phyloP scores from a whole-genome alignment of 441 rosid species.

The Jatropha podagrica region DNA sequence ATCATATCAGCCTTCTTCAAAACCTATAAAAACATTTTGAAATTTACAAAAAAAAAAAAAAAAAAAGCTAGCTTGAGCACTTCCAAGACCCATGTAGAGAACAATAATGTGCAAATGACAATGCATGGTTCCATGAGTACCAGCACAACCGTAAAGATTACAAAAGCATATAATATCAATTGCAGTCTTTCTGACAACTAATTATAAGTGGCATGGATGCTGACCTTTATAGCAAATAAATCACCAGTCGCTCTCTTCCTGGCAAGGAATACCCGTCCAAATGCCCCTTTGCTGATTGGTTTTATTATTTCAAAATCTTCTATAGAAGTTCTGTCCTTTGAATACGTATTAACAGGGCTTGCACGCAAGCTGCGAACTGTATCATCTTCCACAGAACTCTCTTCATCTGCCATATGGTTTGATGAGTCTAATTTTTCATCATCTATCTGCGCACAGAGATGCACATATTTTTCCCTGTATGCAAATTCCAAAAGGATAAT shows the following conservation, averaged over 20 bases:
- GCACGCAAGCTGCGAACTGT: slow-evolving; percentile 74
- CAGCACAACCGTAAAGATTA: background rate
- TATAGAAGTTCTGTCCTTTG: slow-evolving; percentile 88
- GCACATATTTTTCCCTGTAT: slow-evolving; percentile 81
- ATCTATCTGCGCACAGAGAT: slow-evolving; percentile 77
- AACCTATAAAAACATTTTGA: slow-evolving; percentile 53
- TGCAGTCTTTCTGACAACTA: slow-evolving; percentile 9
- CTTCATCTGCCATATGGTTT: slow-evolving; percentile 69
- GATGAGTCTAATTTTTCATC: slow-evolving; percentile 75
- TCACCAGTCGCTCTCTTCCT: slow-evolving; percentile 93
- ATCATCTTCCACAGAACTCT: slow-evolving; percentile 84
- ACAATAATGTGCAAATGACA: background rate
- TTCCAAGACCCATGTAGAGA: too few species aligned
- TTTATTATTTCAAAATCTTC: slow-evolving; percentile 98
- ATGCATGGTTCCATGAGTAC: background rate
- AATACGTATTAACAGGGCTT: slow-evolving; percentile 78
- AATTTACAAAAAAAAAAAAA: slow-evolving; percentile 11
- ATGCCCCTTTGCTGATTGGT: slow-evolving; percentile 98
- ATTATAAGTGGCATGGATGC: slow-evolving; percentile 21
- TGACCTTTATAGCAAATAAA: slow-evolving; percentile 93
- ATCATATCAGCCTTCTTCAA: slow-evolving; percentile 96
- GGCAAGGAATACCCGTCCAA: slow-evolving; percentile 93
- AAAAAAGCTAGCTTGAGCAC: background rate
- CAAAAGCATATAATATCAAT: background rate
- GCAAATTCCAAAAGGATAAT: slow-evolving; percentile 15